These are phyloP conservation scores for Pythium monospermum DNA, from an alignment of 352 stramenopile species.

Conservation along the genomic window DNA sequence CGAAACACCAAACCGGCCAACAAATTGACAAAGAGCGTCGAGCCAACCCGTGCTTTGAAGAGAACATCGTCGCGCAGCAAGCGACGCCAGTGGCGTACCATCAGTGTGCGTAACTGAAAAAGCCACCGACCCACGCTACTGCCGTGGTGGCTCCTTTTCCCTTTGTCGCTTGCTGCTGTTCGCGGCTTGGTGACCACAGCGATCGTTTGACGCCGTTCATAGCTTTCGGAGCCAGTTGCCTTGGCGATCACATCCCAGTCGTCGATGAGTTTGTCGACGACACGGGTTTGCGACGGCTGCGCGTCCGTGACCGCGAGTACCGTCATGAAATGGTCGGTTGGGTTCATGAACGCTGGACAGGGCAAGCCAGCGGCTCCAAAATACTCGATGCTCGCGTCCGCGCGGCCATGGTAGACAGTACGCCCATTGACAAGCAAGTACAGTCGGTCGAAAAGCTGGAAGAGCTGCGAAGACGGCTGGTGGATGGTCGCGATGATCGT, in stretches of 20 bases:
- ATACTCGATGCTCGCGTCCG: slow-evolving; percentile 39
- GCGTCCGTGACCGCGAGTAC: slow-evolving; percentile 36
- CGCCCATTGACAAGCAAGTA: slow-evolving; percentile 46
- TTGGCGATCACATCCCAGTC: slow-evolving; percentile 2
- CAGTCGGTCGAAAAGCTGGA: slow-evolving; percentile 46
- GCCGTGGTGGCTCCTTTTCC: not conserved
- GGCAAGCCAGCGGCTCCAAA: slow-evolving; percentile 42
- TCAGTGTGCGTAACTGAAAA: slow-evolving; percentile 1
- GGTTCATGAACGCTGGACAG: slow-evolving; percentile 54
- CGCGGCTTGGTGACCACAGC: not conserved
- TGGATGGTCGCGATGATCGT: slow-evolving; percentile 80
- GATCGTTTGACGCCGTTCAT: slow-evolving; percentile 5
- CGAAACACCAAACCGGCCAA: slow-evolving; percentile 27
- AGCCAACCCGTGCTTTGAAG: slow-evolving; percentile 24
- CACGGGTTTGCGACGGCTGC: not conserved
- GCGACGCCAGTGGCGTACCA: slow-evolving; percentile 17
- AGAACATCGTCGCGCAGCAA: slow-evolving; percentile 23
- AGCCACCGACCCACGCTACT: not conserved
- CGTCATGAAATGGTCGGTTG: slow-evolving; percentile 62
- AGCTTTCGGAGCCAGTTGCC: slow-evolving; percentile 1
- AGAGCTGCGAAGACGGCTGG: slow-evolving; percentile 64
- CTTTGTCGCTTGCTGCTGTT: not conserved
- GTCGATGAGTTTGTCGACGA: slow-evolving; percentile 9
- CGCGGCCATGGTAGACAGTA: slow-evolving; percentile 55
- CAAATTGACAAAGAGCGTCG: slow-evolving; percentile 25